Evolutionary conservation across 345 rosid genomes (phyloP), one percentile per base, ranked within the genome.

Genomic region (Bruguiera gymnorhiza): DNA sequence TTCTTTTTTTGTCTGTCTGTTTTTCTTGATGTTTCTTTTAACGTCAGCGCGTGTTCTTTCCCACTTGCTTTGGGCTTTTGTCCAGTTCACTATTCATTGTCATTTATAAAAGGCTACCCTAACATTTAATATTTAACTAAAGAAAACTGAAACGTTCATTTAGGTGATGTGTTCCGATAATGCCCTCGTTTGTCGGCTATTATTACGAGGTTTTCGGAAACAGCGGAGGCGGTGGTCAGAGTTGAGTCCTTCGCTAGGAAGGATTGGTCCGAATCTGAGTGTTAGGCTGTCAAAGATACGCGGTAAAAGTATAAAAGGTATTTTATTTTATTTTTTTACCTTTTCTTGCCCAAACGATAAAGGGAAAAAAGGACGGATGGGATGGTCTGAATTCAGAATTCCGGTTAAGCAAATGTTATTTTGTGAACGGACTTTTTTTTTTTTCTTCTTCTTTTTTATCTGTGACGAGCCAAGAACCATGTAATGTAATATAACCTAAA

Each of bases 201-300:
- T 69, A 37, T 73, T 78, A 78, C 84, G 65, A 60, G 0, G 20
- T 16, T 62, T 61, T 15, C 31, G 34, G 54, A 58, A 31, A 62
- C 61, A 61, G 19, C 52, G 29, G 50, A 57, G 19, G 61, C 60
- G 68, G 48, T 5, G 63, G 81, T 65, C 79, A 52, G 36, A 60
- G 4, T 32, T 16, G 60, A 69, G 81, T 82, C 79, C 18, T 32
- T 74, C 48, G 11, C 15, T 20, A 1, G 4, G 6, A 6, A 54
- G 66, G 30, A 32, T 27, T 65, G 50, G 85, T 76, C 76, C 50
- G 74, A 70, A 60, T 60, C 67, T 70, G 63, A 16, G 20, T 78
- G 63, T 34, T 57, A 67, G 32, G 36, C 34, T 43, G 18, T 15
- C 50, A 11, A 11, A 43, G 50, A 13, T 13, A 10, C 48, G 48